These are phyloP conservation scores for Paracoccidioides lutzii DNA, from an alignment of 2,329 filamentous ascomycete species.

Conservation along the genomic window DNA sequence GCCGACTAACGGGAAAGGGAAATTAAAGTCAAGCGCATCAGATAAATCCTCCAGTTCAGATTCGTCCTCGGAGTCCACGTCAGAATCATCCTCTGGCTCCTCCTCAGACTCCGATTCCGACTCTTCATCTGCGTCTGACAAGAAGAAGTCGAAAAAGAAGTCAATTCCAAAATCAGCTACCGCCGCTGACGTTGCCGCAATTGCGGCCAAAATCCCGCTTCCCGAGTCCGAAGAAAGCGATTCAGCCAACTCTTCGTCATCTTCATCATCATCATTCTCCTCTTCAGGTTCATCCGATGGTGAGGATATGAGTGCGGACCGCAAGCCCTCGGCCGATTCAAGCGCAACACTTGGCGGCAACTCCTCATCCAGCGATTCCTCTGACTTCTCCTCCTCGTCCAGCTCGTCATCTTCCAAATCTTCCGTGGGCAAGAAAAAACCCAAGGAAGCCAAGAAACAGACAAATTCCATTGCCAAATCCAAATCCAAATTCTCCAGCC, in stretches of 20 bases:
- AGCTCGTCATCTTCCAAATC: slow-evolving; percentile 6
- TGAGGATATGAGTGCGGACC: background rate
- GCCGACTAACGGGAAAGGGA: background rate
- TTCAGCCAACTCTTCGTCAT: slow-evolving; percentile 7
- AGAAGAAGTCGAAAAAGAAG: slow-evolving; percentile 18
- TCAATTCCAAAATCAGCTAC: slow-evolving; percentile 8
- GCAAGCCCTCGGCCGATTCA: slow-evolving; percentile 18
- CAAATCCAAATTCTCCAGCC: slow-evolving; percentile 19
- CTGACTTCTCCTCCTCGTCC: slow-evolving; percentile 2
- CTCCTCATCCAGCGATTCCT: slow-evolving; percentile 12
- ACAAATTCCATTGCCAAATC: slow-evolving; percentile 7
- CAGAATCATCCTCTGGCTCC: slow-evolving; percentile 4
- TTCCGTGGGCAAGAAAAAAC: slow-evolving; percentile 14
- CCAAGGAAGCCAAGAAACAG: slow-evolving; percentile 15
- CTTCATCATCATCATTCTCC: slow-evolving; percentile 14
- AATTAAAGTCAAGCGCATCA: background rate
- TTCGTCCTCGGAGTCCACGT: slow-evolving; percentile 1
- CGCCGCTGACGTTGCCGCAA: slow-evolving; percentile 10
- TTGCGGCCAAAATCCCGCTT: slow-evolving; percentile 24
- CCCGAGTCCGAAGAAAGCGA: slow-evolving; percentile 21
- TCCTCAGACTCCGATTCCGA: slow-evolving; percentile 6
- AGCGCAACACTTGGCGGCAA: slow-evolving; percentile 19
- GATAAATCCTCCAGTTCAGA: background rate
- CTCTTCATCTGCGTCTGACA: slow-evolving; percentile 13
- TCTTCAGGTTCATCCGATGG: slow-evolving; percentile 12